Evolutionary conservation across 306 rosid species (phyloP), one percentile per base, ranked within the genome.

Genomic region (Begonia masoniana): DNA sequence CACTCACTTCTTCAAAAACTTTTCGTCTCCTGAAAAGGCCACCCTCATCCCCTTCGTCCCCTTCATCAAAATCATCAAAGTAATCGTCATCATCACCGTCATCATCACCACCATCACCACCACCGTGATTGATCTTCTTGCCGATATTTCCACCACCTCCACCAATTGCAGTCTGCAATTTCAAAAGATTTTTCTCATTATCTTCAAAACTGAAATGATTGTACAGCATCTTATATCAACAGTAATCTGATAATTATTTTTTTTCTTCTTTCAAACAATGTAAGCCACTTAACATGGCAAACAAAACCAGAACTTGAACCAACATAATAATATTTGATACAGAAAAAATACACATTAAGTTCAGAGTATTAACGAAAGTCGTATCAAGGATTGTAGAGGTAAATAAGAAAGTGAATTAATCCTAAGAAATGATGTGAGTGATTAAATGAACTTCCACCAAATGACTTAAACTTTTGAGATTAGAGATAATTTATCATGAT

Each of bases 71-170:
- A 54, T 91, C 96, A 72, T 91, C 99, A 64, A 81, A 91, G 73
- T 91, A 91, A 69, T 91, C 99, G 17, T 92, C 96, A 49, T 92
- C 99, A 39, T 86, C 96, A 0, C 93, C 99, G 41, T 53, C 93
- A 60, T 83, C 99, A 15, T 87, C 96, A 13, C 95, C 99, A 54
- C 99, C 99, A 55, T 86, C 99, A 70, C 96, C 99, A 56, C 99
- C 99, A 60, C 99, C 99, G 67, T 70, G 61, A 70, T 73, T 83
- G 69, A 83, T 72, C 54, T 53, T 86, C 80, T 92, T 92, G 65
- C 99, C 99, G 65, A 81, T 83, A 75, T 62, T 79, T 62, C 99
- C 99, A 23, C 95, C 83, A 19, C 96, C 93, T 73, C 99, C 99
- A 62, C 99, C 99, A 57, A 71, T 9, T 19, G 83, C 94, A 66